Percentiles rank a stretch among this genome's conserved stretches.
Evolutionary conservation across 1,284 basidiomycete genomes (phyloP).

Genomic region (Trichosporon asahii): DNA sequence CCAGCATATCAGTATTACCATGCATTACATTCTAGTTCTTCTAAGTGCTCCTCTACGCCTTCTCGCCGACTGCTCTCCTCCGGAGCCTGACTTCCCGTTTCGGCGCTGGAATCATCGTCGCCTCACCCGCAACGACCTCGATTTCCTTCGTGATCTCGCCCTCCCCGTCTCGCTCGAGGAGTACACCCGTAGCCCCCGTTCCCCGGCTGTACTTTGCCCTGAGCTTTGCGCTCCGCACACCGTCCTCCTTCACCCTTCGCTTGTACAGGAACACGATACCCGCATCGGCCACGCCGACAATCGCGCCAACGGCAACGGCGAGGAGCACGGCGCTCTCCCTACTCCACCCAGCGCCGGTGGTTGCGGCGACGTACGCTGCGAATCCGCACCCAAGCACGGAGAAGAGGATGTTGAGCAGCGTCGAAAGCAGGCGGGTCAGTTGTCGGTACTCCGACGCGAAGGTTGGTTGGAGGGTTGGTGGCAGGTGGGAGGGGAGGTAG

Average conservation of each 20-base stretch:
- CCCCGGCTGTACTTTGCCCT: slow-evolving; percentile 21
- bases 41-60: not conserved
- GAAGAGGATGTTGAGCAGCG: slow-evolving; percentile 44
- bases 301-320: slow-evolving; percentile 34
- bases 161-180: slow-evolving; percentile 7
- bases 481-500: slow-evolving; percentile 41
- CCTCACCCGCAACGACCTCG: not conserved
- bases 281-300: slow-evolving; percentile 40
- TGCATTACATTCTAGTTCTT: not conserved
- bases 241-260: slow-evolving; percentile 21
- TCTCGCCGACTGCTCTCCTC: not conserved
- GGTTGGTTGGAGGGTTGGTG: slow-evolving; percentile 26
- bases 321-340: slow-evolving; percentile 33
- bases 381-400: slow-evolving; percentile 39
- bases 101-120: not conserved
- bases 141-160: not conserved
- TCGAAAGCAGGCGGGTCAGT: slow-evolving; percentile 35
- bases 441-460: slow-evolving; percentile 37
- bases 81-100: not conserved
- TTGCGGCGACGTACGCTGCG: slow-evolving; percentile 40
- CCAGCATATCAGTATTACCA: slow-evolving; percentile 6
- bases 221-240: slow-evolving; percentile 24
- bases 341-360: slow-evolving; percentile 37
- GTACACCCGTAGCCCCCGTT: slow-evolving; percentile 1
- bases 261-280: slow-evolving; percentile 36